Evolutionary conservation across 108 stramenopile species (phyloP).

Genomic region (Aurantiochytrium sp.): DNA sequence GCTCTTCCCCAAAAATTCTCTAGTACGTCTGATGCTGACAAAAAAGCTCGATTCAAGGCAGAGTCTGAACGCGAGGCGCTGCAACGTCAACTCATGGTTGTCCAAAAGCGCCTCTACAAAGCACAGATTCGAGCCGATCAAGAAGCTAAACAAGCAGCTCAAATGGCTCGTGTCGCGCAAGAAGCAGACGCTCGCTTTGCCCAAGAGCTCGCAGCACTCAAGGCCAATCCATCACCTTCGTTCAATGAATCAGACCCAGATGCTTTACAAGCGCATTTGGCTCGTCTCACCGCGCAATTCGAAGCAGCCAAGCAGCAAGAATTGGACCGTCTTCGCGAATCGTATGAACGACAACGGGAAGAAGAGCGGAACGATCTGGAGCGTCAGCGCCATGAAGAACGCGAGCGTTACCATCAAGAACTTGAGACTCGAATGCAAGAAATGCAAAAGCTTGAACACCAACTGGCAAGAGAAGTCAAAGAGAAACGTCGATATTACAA

Average conservation of each 20-base stretch:
- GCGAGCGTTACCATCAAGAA: slow-evolving; percentile 18
- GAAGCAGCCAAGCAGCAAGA: not conserved
- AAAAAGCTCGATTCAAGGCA: too few species aligned
- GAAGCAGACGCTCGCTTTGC: not conserved
- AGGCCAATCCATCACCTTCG: not conserved
- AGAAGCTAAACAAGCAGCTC: not conserved
- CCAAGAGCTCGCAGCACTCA: not conserved
- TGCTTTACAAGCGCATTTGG: not conserved
- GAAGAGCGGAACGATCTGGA: slow-evolving; percentile 22
- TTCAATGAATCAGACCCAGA: not conserved
- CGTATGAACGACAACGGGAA: slow-evolving; percentile 24
- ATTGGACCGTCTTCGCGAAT: not conserved
- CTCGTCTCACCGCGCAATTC: not conserved
- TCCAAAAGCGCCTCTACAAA: not conserved
- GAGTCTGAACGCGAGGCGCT: not conserved
- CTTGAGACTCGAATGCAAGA: not conserved
- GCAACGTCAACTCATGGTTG: not conserved
- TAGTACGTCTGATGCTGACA: too few species aligned
- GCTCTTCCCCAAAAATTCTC: too few species aligned
- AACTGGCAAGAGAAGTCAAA: slow-evolving; percentile 18
- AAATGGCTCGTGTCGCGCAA: not conserved
- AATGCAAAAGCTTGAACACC: not conserved
- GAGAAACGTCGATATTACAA: slow-evolving; percentile 57
- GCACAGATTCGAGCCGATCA: not conserved
- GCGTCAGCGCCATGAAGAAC: slow-evolving; percentile 15